Evolutionary conservation across 805 yeast genomes (phyloP), one percentile per base, ranked within the genome.

Genomic region (Saccharomycopsis sp.): DNA sequence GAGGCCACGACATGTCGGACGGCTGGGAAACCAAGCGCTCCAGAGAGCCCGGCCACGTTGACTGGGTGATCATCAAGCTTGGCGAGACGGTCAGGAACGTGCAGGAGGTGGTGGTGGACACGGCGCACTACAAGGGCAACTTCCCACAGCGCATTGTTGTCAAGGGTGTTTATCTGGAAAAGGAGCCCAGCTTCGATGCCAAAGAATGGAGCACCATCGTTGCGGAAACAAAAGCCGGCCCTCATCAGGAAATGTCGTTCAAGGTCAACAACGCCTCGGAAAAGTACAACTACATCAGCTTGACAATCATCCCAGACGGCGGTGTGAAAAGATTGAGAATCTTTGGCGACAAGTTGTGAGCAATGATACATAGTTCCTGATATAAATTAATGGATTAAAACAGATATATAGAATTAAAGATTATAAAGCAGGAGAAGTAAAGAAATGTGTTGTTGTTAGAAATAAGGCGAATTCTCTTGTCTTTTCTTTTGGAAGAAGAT

Each of bases 11-110:
- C 60, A 89, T 89, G 97, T 76, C 92, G 38, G 97, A 92, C 56
- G 98, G 98, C 10, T 89, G 98, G 98, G 98, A 89, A 59, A 89
- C 98, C 18, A 75, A 74, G 53, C 75, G 98, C 58, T 86, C 96
- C 2, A 73, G 97, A 58, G 67, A 64, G 9, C 73, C 77, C 3
- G 87, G 84, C 33, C 97, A 89, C 58, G 77, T 73, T 29, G 98
- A 89, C 65, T 89, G 96, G 96, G 95, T 77, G 2, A 73, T 85
- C 39, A 72, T 89, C 44, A 75, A 80, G 52, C 70, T 89, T 39
- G 96, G 96, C 15, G 75, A 79, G 25, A 54, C 58, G 33, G 67
- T 85, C 3, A 67, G 67, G 12, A 67, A 86, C 40, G 67, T 86
- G 40, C 63, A 69, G 19, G 65, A 71, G 43, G 61, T 88, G 29